A percentile compares a stretch with the other conserved stretches of the same genome.
These are phyloP conservation scores for Dissophora globulifera DNA, from an alignment of 192 early-diverging fungal genomes.

Conservation along the genomic window DNA sequence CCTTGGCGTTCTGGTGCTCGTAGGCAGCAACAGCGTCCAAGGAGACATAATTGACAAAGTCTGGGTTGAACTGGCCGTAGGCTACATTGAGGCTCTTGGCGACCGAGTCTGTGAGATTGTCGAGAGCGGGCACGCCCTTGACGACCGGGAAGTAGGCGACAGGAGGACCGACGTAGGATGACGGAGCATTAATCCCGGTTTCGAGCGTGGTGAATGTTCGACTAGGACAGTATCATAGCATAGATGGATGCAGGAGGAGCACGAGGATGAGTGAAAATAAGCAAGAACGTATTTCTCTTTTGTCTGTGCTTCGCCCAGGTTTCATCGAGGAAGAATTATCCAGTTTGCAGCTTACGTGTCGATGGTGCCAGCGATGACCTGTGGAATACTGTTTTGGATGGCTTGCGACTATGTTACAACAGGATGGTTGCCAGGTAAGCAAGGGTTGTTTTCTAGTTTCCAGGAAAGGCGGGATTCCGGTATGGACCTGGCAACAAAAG, in stretches of 20 bases:
- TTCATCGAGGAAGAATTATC: not conserved
- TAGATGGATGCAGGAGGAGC: no score
- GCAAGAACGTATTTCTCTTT: constrained; percentile 5
- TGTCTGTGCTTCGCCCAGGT: not conserved
- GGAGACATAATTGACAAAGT: constrained; percentile 34
- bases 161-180: constrained; percentile 3
- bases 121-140: constrained; percentile 22
- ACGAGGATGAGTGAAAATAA: not conserved
- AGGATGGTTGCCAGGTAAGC: not conserved
- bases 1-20: constrained; percentile 42
- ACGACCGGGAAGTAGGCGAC: constrained; percentile 35
- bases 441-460: not conserved
- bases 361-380: constrained; percentile 28
- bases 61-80: constrained; percentile 25
- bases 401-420: constrained; percentile 43
- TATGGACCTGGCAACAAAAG: constrained; percentile 4
- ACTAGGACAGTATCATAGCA: no score
- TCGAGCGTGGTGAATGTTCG: constrained; percentile 17
- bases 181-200: constrained; percentile 11
- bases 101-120: constrained; percentile 23
- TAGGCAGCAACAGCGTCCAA: constrained; percentile 42
- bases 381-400: constrained; percentile 47
- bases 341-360: constrained; percentile 41
- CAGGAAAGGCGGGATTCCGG: constrained; percentile 16
- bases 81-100: constrained; percentile 1